Percentiles rank a stretch among this genome's conserved stretches.
Evolutionary conservation across 225 moss, liverwort and hornwort genomes (phyloP).

Genomic region (Climacium dendroides): DNA sequence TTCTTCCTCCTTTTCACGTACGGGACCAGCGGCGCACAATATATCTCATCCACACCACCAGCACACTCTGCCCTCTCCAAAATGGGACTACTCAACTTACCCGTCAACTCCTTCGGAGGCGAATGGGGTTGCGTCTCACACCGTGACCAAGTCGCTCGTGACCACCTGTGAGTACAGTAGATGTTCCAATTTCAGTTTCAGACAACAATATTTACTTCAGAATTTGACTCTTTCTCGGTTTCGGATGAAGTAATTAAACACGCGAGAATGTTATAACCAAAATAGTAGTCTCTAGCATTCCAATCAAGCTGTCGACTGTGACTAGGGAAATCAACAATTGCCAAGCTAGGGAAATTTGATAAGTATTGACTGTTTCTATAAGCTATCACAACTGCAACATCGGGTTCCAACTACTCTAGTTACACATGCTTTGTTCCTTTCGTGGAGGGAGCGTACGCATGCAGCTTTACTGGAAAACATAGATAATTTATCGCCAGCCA

Average conservation of each 20-base stretch:
- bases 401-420: neutral
- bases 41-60: neutral
- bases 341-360: neutral
- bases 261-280: neutral
- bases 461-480: neutral
- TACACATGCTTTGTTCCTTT: neutral
- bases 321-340: neutral
- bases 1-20: neutral
- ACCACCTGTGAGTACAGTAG: neutral
- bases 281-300: neutral
- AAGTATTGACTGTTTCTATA: neutral
- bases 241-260: neutral
- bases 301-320: neutral
- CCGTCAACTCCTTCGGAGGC: neutral
- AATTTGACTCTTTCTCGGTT: neutral
- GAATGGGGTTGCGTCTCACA: neutral
- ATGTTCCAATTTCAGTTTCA: neutral
- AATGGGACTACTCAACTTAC: neutral
- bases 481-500: neutral
- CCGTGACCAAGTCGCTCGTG: neutral
- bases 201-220: neutral
- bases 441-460: neutral
- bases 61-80: neutral
- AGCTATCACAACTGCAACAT: neutral
- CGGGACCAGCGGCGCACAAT: neutral